phyloP scores from a whole-genome alignment of 352 stramenopile species.

The Phytopythium mirpurense region DNA sequence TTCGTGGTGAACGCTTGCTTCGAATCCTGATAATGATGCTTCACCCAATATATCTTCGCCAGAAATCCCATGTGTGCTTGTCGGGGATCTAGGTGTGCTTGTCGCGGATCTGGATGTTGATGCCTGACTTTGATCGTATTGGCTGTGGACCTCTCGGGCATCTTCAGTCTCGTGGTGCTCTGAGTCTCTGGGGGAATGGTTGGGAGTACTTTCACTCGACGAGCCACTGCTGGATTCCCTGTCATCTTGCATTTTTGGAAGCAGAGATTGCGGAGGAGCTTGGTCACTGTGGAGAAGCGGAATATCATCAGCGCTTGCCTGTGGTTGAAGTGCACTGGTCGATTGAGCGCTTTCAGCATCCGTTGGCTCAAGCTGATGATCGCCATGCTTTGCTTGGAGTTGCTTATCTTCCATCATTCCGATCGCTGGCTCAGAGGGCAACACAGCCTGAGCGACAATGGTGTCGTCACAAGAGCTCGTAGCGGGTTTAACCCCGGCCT shows the following conservation, averaged over 20 bases:
- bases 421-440: not conserved
- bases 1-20: not conserved
- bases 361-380: too few relatives aligned
- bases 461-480: too few relatives aligned
- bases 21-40: too few relatives aligned
- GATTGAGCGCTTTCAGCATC: constrained; percentile 1
- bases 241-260: not conserved
- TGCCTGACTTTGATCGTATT: not conserved
- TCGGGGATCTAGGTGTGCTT: too few relatives aligned
- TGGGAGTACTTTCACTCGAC: not conserved
- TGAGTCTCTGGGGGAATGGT: not conserved
- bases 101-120: not conserved
- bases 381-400: not conserved
- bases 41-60: too few relatives aligned
- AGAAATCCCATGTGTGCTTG: too few relatives aligned
- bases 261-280: not conserved
- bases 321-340: constrained; percentile 5
- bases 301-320: not conserved
- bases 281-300: not conserved
- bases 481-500: not conserved
- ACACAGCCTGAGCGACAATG: too few relatives aligned
- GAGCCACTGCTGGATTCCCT: not conserved
- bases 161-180: not conserved
- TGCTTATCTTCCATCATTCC: not conserved
- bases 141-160: not conserved